Base-by-base conservation (phyloP, 2,329 filamentous ascomycete species). In the Aspergillus transmontanensis region DNA sequence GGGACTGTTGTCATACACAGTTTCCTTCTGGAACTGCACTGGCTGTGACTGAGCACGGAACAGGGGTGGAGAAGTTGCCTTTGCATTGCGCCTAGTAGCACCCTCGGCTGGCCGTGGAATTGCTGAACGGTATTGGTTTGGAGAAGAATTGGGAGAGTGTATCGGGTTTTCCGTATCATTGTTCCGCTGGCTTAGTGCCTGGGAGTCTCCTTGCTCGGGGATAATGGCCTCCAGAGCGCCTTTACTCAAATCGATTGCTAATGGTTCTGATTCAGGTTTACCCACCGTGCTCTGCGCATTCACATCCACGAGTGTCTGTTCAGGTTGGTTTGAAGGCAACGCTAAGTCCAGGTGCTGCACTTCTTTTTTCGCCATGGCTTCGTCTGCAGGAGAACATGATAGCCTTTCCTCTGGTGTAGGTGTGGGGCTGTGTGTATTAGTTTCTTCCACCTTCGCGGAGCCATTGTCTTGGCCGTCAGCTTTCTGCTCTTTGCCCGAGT, bases 281-380 rank as follows among this genome's bases (percentile, higher is more conserved):
- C 6, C 28, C 48, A 51, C 28, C 19, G 19, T 51, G 28, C 9
- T 30, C 28, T 23, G 58, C 19, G 62, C 46, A 30, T 59, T 57
- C 10, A 58, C 34, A 45, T 60, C 62, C 23, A 66, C 59, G 4
- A 65, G 62, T 21, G 61, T 54, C 21, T 67, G 61, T 50, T 74
- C 72, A n/a, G 72, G 66, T 34, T 75, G 67, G 54, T 63, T 65
- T 28, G 72, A 64, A 50, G 76, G 68, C 45, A 87, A 76, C 23
- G 85, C 86, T 54, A 89, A 80, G 73, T 90, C 87, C 11, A 90
- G 79, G 74, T 89, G 87, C 50, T 84, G 84, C 21, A 89, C 82
- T 61, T 85, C 83, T 57, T 88, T 82, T 46, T 83, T 80, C 54
- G 84, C 60, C 30, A 71, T 70, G 46, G 70, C 66, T 57, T 72